Base-by-base conservation (phyloP, 2,329 filamentous ascomycete genomes). In the Epichloe sibirici region DNA sequence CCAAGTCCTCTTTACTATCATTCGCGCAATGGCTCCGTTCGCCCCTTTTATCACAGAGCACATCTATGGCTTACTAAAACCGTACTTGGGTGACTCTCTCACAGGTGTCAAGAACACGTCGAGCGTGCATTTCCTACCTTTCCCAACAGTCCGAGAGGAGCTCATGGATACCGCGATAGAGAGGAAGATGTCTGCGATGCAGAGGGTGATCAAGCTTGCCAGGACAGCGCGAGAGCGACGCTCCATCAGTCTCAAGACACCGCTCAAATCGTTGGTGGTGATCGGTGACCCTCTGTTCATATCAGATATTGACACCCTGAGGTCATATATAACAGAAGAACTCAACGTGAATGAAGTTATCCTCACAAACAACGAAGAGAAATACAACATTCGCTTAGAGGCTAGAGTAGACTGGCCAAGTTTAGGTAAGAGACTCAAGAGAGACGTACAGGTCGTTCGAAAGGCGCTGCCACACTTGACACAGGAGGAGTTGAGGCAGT, bases 381-480 rank as follows among this genome's bases (percentile, higher is more conserved):
- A 84, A 65, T 93, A 94, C 72, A 85, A 87, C 49, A 87, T 95
- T n/a, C 39, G 82, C 88, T 91, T 94, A 68, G 86, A 85, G 55
- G 86, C 88, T 6, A 79, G 78, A 48, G 88, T 88, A 89, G 45
- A 95, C 67, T 94, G 90, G 83, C 88, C 90, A 23, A 85, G 85
- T 3, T 76, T 95, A 11, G 90, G 90, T 56, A 93, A 93, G 78
- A 95, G 94, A 74, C 77, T 95, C 59, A 93, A 91, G 76, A 93
- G 93, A 70, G 88, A 94, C 63, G 84, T 86, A 43, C 81, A 85
- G 61, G 86, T 84, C 67, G 88, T 95, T 57, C 90, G 90, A 73
- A 90, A 89, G 71, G 88, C 85, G 3, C 72, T 95, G 46, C 88
- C 89, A 12, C 75, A 71, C 38, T 73, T 95, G 42, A 84, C 79